Percentiles rank a stretch among this genome's conserved stretches.
These are phyloP conservation scores for Paramecium caudatum DNA, from an alignment of 73 alveolate genomes.

Conservation along the genomic window DNA sequence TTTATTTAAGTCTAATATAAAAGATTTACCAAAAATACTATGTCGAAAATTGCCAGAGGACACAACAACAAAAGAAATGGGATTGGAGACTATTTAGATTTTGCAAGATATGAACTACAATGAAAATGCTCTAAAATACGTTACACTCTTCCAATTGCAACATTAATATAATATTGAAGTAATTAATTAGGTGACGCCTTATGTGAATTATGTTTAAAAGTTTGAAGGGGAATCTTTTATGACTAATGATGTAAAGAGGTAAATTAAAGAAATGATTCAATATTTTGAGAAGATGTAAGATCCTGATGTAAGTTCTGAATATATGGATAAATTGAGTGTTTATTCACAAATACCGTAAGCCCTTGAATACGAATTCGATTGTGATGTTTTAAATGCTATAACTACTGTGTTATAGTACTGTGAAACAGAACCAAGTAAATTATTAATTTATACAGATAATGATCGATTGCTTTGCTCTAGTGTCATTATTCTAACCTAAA, in stretches of 20 bases:
- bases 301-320: constrained; percentile 10
- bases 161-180: constrained; percentile 63
- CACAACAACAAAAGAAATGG: constrained; percentile 37
- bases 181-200: not conserved
- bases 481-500: not conserved
- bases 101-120: not conserved
- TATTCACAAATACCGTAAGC: constrained; percentile 20
- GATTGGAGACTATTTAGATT: constrained; percentile 21
- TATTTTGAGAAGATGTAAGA: constrained; percentile 37
- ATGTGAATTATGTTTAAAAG: not conserved
- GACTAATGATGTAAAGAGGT: constrained; percentile 10
- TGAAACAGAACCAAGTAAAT: not conserved
- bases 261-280: constrained; percentile 16
- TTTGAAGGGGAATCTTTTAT: constrained; percentile 27
- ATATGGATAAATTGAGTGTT: constrained; percentile 26
- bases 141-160: constrained; percentile 1
- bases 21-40: constrained; percentile 49
- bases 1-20: not conserved
- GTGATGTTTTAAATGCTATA: not conserved
- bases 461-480: constrained; percentile 12
- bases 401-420: not conserved
- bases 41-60: constrained; percentile 53
- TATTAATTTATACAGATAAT: not conserved
- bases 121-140: constrained; percentile 59
- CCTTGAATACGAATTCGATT: constrained; percentile 36